Percentiles rank a stretch among this genome's conserved stretches.
Evolutionary conservation across 805 yeast species (phyloP).

Genomic region (Metschnikowia cerradonensis): DNA sequence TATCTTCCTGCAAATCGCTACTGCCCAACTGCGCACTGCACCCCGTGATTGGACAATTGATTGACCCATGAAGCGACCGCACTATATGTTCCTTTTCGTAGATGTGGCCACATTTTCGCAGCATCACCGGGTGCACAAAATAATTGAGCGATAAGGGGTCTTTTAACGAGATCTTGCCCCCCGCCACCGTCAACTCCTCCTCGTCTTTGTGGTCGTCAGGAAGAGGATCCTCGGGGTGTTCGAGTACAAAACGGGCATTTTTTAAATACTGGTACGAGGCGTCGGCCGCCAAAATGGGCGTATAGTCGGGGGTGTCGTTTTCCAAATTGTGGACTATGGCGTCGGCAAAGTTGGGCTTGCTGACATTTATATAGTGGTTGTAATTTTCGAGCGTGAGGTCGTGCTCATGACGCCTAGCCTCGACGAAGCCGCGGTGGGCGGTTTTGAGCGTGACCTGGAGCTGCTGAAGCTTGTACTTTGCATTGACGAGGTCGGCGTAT

Average conservation of each 20-base stretch:
- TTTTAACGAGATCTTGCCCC: slow-evolving; percentile 62
- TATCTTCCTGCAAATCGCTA: slow-evolving; percentile 43
- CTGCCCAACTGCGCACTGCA: slow-evolving; percentile 38
- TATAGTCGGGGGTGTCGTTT: neutral
- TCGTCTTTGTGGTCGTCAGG: slow-evolving; percentile 55
- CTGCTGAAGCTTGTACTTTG: slow-evolving; percentile 11
- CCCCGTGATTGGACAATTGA: slow-evolving; percentile 57
- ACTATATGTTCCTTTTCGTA: slow-evolving; percentile 49
- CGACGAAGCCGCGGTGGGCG: slow-evolving; percentile 10
- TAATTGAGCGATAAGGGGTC: slow-evolving; percentile 62
- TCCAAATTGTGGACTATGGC: slow-evolving; percentile 7
- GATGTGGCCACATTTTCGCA: slow-evolving; percentile 56
- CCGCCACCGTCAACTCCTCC: slow-evolving; percentile 57
- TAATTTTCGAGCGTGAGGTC: slow-evolving; percentile 13
- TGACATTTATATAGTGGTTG: slow-evolving; percentile 3
- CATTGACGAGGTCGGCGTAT: slow-evolving; percentile 7
- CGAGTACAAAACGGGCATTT: slow-evolving; percentile 45
- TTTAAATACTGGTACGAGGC: slow-evolving; percentile 27
- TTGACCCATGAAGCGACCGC: slow-evolving; percentile 23
- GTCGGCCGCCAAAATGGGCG: slow-evolving; percentile 8
- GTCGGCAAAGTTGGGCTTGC: slow-evolving; percentile 14
- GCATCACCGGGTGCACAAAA: slow-evolving; percentile 53
- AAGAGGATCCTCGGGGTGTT: slow-evolving; percentile 59
- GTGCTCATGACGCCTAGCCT: slow-evolving; percentile 10
- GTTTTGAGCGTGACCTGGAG: slow-evolving; percentile 10